A percentile compares a stretch with the other conserved stretches of the same genome.
phyloP scores from a whole-genome alignment of 2,329 filamentous ascomycete species.

The Ophiostoma piceae region DNA sequence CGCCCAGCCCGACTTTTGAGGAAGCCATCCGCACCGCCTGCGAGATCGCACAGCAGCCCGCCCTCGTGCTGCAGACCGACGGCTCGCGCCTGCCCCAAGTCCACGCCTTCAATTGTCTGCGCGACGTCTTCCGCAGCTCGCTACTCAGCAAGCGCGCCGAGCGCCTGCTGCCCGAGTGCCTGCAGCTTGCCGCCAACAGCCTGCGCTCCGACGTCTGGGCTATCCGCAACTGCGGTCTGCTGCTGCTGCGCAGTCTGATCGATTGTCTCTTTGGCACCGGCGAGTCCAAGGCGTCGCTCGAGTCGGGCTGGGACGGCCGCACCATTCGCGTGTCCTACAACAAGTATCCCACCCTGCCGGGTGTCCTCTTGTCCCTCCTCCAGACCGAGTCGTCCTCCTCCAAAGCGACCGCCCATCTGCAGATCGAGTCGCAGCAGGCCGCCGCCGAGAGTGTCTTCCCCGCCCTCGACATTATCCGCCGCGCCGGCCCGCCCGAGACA shows the following conservation, averaged over 20 bases:
- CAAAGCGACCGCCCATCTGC: conserved; percentile 30
- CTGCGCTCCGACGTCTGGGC: conserved; percentile 80
- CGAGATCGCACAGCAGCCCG: conserved; percentile 51
- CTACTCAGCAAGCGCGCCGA: conserved; percentile 69
- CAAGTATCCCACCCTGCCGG: conserved; percentile 60
- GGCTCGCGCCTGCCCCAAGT: conserved; percentile 76
- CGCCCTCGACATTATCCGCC: conserved; percentile 72
- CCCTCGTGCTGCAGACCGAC: conserved; percentile 52
- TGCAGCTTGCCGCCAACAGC: conserved; percentile 74
- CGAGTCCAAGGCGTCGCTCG: conserved; percentile 61
- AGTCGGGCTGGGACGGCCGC: conserved; percentile 58
- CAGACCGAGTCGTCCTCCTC: conserved; percentile 33
- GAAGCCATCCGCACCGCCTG: conserved; percentile 60
- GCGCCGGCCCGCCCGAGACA: conserved; percentile 60
- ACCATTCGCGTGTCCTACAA: conserved; percentile 63
- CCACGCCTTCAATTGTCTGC: conserved; percentile 88
- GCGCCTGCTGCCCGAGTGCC: conserved; percentile 63
- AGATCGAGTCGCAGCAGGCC: conserved; percentile 31
- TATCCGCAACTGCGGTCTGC: conserved; percentile 85
- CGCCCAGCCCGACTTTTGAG: conserved; percentile 55
- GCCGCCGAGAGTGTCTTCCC: conserved; percentile 71
- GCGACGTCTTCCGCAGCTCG: conserved; percentile 84
- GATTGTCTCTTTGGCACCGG: conserved; percentile 71
- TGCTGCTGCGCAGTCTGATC: conserved; percentile 81
- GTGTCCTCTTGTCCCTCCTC: conserved; percentile 59